Base-by-base conservation (phyloP, 73 alveolate species). In the Paraurostyla sp. region DNA sequence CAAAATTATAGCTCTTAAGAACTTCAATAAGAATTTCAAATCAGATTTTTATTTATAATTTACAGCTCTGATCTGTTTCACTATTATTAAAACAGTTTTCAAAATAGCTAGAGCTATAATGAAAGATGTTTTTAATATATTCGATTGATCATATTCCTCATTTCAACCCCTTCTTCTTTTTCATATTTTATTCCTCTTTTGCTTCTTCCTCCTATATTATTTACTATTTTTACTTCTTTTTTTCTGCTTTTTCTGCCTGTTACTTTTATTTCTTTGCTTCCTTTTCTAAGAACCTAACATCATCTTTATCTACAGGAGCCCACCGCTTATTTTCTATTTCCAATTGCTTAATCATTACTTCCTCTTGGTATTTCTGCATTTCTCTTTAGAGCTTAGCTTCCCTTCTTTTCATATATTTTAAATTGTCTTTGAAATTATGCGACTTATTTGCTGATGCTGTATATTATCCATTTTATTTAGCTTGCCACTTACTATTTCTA, bases 271-370 rank as follows among this genome's bases (percentile, higher is more conserved):
- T 69, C 16, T 41, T 36, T 13, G 80, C 91, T 16, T 69, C 83
- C 23, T 36, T 63, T 40, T 63, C 13, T 46, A 43, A 32, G 22
- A 33, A 68, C 42, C 71, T 82, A 16, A 59, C 68, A 16, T 82
- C 78, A 29, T 56, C 78, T 16, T 38, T 38, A 56, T 56, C 91
- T n/a, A 56, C 78, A 33, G 76, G 80, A 0, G 54, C 68, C 62
- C 62, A 40, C 54, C 35, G 29, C 13, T 45, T 69, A 22, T 82
- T 56, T 42, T 45, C 78, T 41, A 45, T 27, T 35, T 57, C 76
- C 27, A 33, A 52, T 48, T 46, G 35, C 38, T 40, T 69, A 63
- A 33, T 38, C 16, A 41, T 38, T 38, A 38, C 16, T 9, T n/a
- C 63, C 38, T 69, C 41, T 7, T 69, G 7, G 38, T 11, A 11